These are phyloP conservation scores for Debaryomycetaceae sp. DNA, from an alignment of 1,139 yeast genomes.

Conservation along the genomic window DNA sequence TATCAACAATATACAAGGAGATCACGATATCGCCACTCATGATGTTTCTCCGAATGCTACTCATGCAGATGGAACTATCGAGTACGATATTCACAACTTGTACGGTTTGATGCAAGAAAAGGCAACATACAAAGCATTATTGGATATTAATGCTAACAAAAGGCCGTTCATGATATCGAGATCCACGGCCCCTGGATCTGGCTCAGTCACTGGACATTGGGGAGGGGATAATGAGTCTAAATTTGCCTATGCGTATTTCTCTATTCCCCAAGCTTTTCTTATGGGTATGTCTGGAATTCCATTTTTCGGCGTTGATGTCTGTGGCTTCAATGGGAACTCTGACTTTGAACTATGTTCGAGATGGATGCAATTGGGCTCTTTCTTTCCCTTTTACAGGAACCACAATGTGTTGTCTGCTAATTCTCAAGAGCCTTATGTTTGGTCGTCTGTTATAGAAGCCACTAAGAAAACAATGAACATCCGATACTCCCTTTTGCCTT, in stretches of 20 bases:
- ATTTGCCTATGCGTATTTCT: constrained; percentile 17
- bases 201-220: constrained; percentile 19
- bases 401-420: constrained; percentile 19
- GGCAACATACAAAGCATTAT: constrained; percentile 17
- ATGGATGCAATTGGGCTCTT: constrained; percentile 23
- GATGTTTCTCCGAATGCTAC: constrained; percentile 28
- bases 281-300: constrained; percentile 20
- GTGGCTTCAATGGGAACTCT: constrained; percentile 22
- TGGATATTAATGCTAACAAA: constrained; percentile 14
- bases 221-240: constrained; percentile 21
- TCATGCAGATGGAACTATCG: constrained; percentile 26
- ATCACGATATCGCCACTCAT: constrained; percentile 24
- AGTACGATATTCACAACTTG: constrained; percentile 23
- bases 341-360: constrained; percentile 21
- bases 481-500: constrained; percentile 19
- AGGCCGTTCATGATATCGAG: constrained; percentile 20
- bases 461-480: constrained; percentile 16
- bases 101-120: constrained; percentile 17
- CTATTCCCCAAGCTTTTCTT: constrained; percentile 21
- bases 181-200: constrained; percentile 19
- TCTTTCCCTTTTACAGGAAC: constrained; percentile 23
- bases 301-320: constrained; percentile 21
- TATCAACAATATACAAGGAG: constrained; percentile 20
- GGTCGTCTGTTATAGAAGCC: constrained; percentile 18
- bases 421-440: constrained; percentile 20